phyloP scores from a whole-genome alignment of 73 alveolate species.

The Tetrahymena thermophila region DNA sequence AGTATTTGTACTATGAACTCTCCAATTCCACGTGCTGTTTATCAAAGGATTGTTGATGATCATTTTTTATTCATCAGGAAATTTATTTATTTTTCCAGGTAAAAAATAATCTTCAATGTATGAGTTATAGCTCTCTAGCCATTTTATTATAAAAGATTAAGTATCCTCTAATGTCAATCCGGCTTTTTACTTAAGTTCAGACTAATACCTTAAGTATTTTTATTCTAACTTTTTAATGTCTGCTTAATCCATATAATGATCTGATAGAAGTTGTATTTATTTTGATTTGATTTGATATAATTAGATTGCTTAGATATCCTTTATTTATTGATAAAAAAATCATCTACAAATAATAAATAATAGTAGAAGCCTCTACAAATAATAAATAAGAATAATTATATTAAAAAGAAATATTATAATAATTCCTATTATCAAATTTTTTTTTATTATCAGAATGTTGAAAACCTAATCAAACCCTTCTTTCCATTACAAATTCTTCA shows the following conservation, averaged over 20 bases:
- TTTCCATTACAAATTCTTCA: no score
- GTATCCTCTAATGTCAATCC: neutral
- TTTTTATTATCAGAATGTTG: no score
- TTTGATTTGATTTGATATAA: no score
- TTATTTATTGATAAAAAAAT: no score
- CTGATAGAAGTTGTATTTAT: no score
- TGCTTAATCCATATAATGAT: neutral
- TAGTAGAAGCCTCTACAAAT: no score
- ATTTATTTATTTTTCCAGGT: neutral
- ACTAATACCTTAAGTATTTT: neutral
- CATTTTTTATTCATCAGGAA: neutral
- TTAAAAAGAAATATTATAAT: no score
- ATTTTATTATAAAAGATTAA: neutral
- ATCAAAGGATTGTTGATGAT: neutral
- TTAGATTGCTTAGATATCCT: neutral
- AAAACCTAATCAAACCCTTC: no score
- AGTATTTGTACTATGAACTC: neutral
- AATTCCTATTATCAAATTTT: no score
- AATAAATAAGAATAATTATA: no score
- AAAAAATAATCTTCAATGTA: neutral
- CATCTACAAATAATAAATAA: no score
- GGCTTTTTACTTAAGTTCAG: neutral
- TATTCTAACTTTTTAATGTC: neutral
- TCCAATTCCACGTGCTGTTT: neutral
- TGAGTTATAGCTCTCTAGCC: neutral